Base-by-base conservation (phyloP, 495 filamentous ascomycete genomes). In the Talaromyces nanjingensis region DNA sequence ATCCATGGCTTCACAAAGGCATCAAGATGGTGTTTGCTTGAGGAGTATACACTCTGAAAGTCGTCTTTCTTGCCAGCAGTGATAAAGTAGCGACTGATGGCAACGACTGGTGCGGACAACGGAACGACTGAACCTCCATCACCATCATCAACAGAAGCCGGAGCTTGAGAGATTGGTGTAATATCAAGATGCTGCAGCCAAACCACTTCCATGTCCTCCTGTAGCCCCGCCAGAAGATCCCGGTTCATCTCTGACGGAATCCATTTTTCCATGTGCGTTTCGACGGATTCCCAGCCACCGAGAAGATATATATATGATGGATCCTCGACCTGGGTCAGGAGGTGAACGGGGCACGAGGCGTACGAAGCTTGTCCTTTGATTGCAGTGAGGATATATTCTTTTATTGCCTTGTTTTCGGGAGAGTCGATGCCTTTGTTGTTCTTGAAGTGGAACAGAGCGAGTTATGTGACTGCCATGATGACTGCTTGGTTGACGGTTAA, bases 401-500 rank as follows among this genome's bases (percentile, higher is more conserved):
- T 67, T 37, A 74, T 39, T 31, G 67, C 20, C 37, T 70, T 62
- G 16, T 65, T 56, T 42, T 62, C 54, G 9, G 61, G 34, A 22
- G 29, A 14, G 25, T 39, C 29, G n/a, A 54, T 54, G 16, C 24
- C 47, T 5, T 56, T 25, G 54, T 54, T 24, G 18, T 67, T 31
- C 22, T 69, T 69, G 33, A 78, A 65, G 45, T 67, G 78, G 18
- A 86, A 66, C 63, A 78, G 75, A 65, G 83, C 81, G 54, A 86
- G 63, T 66, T 86, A 81, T 1, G 83, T 85, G 60, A 86, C 73
- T 16, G 77, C 59, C 83, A 86, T 84, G 45, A 49, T 49, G 34
- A 9, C 9, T 39, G 34, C 34, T 39, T 39, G 37, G 14, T 42
- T 42, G 14, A 6, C 37, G 33, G 11, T 37, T 12, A 9, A 37